phyloP scores from a whole-genome alignment of 1,284 basidiomycete species.

The Coniferiporia weirii region DNA sequence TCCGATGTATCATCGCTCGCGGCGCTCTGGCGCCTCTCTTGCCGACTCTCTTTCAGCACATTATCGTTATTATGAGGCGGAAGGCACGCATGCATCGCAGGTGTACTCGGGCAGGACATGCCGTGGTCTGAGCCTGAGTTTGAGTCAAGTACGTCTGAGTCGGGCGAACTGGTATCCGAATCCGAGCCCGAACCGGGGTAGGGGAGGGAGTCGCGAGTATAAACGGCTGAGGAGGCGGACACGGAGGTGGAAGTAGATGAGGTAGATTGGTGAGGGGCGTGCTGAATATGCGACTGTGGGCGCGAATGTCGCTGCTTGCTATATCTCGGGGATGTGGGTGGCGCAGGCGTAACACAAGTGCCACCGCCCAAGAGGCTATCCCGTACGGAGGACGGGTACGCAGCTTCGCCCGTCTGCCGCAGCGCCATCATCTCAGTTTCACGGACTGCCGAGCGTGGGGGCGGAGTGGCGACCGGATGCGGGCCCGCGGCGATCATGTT shows the following conservation, averaged over 20 bases:
- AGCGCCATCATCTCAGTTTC: neutral
- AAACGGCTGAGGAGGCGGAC: neutral
- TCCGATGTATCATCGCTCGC: neutral
- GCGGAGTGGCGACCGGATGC: neutral
- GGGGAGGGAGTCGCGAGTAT: neutral
- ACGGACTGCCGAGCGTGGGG: neutral
- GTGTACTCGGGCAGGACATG: neutral
- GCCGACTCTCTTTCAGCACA: neutral
- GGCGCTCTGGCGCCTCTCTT: neutral
- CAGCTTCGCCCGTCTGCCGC: neutral
- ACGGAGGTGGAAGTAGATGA: constrained; percentile 7
- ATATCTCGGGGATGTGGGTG: constrained; percentile 4
- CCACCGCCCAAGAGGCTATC: neutral
- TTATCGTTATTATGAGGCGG: neutral
- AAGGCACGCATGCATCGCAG: neutral
- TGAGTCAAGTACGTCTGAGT: neutral
- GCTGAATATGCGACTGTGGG: neutral
- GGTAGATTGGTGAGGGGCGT: neutral
- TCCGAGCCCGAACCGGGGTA: neutral
- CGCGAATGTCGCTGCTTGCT: neutral
- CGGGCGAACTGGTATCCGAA: neutral
- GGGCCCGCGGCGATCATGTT: neutral
- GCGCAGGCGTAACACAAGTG: neutral
- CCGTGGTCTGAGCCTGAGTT: neutral
- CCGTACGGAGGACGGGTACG: neutral